Conservation (phyloP, 495 filamentous ascomycete genomes). For the Penicillium robsamsonii region DNA sequence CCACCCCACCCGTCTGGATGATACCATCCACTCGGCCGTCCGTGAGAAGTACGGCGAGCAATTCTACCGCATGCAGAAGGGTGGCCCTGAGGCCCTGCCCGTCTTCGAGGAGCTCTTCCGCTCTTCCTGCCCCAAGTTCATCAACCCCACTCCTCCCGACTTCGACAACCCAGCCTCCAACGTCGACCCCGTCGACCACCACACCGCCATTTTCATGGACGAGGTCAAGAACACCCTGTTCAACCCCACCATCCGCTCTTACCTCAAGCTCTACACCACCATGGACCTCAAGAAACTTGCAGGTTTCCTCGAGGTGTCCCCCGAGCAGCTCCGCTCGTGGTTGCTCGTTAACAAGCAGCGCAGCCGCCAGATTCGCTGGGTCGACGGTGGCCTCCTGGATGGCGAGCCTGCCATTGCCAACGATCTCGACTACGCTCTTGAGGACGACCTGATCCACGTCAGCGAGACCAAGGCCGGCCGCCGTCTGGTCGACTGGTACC, state of each 20-base stretch:
- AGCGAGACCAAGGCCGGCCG: constrained; percentile 97
- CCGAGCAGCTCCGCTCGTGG: constrained; percentile 86
- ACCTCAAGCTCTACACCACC: constrained; percentile 98
- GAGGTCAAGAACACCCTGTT: constrained; percentile 97
- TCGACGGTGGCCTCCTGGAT: constrained; percentile 83
- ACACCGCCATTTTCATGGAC: constrained; percentile 96
- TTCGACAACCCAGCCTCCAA: constrained; percentile 94
- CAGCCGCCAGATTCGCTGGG: constrained; percentile 93
- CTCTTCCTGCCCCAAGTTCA: constrained; percentile 96
- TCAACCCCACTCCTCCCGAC: constrained; percentile 93
- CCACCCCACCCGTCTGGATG: constrained; percentile 92
- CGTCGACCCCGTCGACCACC: constrained; percentile 95
- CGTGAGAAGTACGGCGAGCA: constrained; percentile 99
- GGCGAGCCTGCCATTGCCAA: constrained; percentile 87
- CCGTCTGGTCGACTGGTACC: constrained; percentile 97
- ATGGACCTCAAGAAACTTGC: constrained; percentile 99
- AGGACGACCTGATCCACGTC: constrained; percentile 96
- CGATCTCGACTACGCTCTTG: constrained; percentile 94
- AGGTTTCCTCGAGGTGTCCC: constrained; percentile 91
- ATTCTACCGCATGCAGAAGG: constrained; percentile 90
- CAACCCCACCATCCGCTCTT: constrained; percentile 92
- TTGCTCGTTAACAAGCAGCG: constrained; percentile 97
- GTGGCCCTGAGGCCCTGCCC: constrained; percentile 89
- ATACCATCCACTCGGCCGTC: constrained; percentile 97
- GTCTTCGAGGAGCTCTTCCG: constrained; percentile 97